These are phyloP conservation scores for Penicillium longicatenatum DNA, from an alignment of 495 filamentous ascomycete genomes.

Conservation along the genomic window DNA sequence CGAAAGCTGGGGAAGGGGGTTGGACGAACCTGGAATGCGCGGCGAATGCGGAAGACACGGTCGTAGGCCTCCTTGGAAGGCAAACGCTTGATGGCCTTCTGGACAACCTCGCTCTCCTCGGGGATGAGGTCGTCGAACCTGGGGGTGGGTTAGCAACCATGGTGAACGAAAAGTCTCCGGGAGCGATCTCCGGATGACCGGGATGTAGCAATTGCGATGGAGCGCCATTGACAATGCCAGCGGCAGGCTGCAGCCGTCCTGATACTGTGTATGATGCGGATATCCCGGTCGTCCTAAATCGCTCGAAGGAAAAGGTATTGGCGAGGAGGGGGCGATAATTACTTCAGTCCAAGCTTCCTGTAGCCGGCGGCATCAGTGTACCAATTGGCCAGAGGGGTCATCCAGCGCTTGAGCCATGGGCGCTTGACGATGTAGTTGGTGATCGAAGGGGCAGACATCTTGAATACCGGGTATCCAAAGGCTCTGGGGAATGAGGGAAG, in stretches of 20 bases:
- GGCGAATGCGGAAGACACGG: conserved; percentile 92
- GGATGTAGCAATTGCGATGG: conserved; percentile 23
- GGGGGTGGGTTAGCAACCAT: conserved; percentile 22
- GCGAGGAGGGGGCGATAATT: conserved; percentile 31
- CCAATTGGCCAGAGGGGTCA: conserved; percentile 79
- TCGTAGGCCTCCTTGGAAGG: conserved; percentile 90
- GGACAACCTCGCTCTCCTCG: conserved; percentile 85
- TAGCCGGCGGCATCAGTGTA: conserved; percentile 87
- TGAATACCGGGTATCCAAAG: conserved; percentile 44
- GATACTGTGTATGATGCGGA: neutral
- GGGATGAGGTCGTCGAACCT: conserved; percentile 92
- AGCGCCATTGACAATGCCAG: conserved; percentile 6
- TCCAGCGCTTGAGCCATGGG: conserved; percentile 77
- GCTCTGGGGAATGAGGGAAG: conserved; percentile 27
- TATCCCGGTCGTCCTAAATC: conserved; percentile 10
- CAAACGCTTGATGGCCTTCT: conserved; percentile 86
- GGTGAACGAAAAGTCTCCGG: conserved; percentile 2
- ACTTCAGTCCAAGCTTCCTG: conserved; percentile 90
- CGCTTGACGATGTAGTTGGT: conserved; percentile 72
- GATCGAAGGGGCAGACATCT: conserved; percentile 75
- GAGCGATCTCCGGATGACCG: conserved; percentile 25
- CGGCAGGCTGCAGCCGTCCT: neutral
- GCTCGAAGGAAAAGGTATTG: conserved; percentile 15
- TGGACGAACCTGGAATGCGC: conserved; percentile 80
- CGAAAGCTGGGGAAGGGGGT: conserved; percentile 7